Evolutionary conservation across 2,329 filamentous ascomycete species (phyloP).

Genomic region (Diaporthe sp.): DNA sequence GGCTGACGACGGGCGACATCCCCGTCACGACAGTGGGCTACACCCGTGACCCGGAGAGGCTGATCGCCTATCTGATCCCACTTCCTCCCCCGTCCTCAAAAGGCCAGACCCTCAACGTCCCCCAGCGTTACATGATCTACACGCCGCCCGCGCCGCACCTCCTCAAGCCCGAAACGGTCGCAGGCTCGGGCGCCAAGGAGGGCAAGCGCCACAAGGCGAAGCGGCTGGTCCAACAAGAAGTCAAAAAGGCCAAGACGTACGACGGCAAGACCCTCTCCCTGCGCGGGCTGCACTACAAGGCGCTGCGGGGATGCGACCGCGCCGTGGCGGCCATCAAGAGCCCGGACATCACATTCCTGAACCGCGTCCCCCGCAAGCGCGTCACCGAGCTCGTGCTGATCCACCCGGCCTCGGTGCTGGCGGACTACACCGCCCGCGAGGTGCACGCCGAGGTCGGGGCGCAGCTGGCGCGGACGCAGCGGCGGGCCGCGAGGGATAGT

Average conservation of each 20-base stretch:
- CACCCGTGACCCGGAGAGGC: background rate
- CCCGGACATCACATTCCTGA: slow-evolving; percentile 31
- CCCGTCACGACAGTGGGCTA: slow-evolving; percentile 14
- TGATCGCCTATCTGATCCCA: slow-evolving; percentile 32
- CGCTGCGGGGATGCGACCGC: slow-evolving; percentile 22
- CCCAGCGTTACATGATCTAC: slow-evolving; percentile 36
- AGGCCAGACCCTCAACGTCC: slow-evolving; percentile 3
- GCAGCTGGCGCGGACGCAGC: slow-evolving; percentile 29
- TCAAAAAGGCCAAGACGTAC: slow-evolving; percentile 31
- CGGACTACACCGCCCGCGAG: background rate
- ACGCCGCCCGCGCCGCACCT: slow-evolving; percentile 33
- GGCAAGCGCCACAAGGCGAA: slow-evolving; percentile 30
- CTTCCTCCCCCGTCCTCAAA: background rate
- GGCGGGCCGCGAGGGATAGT: slow-evolving; percentile 19
- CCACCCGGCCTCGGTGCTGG: slow-evolving; percentile 23
- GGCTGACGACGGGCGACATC: slow-evolving; percentile 33
- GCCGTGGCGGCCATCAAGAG: slow-evolving; percentile 28
- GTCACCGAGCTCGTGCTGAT: slow-evolving; percentile 20
- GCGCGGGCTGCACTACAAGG: slow-evolving; percentile 34
- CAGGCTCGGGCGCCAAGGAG: background rate
- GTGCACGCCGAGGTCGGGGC: slow-evolving; percentile 12
- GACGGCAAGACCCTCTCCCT: slow-evolving; percentile 29
- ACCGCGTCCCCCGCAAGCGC: slow-evolving; percentile 25
- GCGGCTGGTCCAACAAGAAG: slow-evolving; percentile 22
- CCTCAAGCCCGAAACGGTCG: background rate